Evolutionary conservation across 2,329 filamentous ascomycete genomes (phyloP).

Genomic region (Huntiella abstrusa): DNA sequence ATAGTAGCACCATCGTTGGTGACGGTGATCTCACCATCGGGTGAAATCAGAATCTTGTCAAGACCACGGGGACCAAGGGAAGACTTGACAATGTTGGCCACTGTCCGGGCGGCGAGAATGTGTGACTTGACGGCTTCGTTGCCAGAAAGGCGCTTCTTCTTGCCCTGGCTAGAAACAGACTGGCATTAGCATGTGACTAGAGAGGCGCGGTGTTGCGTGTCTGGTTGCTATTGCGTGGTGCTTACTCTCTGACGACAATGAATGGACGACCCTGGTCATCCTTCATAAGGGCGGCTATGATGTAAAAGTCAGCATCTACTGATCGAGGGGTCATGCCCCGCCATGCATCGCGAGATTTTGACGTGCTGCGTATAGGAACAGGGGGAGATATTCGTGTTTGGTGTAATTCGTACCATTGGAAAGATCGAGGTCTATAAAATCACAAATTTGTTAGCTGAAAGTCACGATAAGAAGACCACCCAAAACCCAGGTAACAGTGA

Average conservation of each 20-base stretch:
- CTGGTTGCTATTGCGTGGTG: slow-evolving; percentile 14
- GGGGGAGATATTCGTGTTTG: not conserved
- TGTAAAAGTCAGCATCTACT: slow-evolving; percentile 6
- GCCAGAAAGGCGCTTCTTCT: slow-evolving; percentile 91
- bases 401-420: slow-evolving; percentile 47
- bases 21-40: slow-evolving; percentile 96
- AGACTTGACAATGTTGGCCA: slow-evolving; percentile 92
- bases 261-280: slow-evolving; percentile 95
- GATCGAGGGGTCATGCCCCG: not conserved
- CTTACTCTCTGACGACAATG: slow-evolving; percentile 93
- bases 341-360: slow-evolving; percentile 6
- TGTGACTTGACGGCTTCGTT: slow-evolving; percentile 97
- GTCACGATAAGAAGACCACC: too few relatives aligned
- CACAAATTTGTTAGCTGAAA: not conserved
- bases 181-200: slow-evolving; percentile 13
- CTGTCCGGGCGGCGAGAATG: slow-evolving; percentile 88
- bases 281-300: slow-evolving; percentile 58
- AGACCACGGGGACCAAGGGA: slow-evolving; percentile 88
- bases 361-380: slow-evolving; percentile 10
- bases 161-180: slow-evolving; percentile 54
- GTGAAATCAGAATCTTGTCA: slow-evolving; percentile 97
- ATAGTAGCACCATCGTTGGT: slow-evolving; percentile 99
- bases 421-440: slow-evolving; percentile 52
- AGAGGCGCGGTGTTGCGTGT: not conserved
- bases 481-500: too few relatives aligned